These are phyloP conservation scores for Sextonia rubra DNA, from an alignment of 164 flowering plant genomes.

Conservation along the genomic window DNA sequence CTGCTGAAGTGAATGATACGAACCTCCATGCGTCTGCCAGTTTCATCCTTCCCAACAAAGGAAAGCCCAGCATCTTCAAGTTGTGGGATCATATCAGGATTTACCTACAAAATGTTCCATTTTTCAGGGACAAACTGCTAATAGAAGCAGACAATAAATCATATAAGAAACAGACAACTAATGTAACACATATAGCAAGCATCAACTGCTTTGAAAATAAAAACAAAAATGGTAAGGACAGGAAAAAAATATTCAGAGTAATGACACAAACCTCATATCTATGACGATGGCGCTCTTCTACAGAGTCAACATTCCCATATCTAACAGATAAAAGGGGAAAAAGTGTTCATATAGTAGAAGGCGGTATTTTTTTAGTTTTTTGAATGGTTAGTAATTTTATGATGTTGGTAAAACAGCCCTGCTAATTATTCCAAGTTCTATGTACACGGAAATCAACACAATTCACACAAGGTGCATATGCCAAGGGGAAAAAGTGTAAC, in stretches of 20 bases:
- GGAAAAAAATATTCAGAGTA: neutral
- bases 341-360: neutral
- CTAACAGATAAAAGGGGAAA: conserved; percentile 24
- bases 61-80: conserved; percentile 78
- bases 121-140: neutral
- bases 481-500: too few species aligned
- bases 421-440: too few species aligned
- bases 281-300: conserved; percentile 97
- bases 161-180: neutral
- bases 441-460: too few species aligned
- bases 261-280: conserved; percentile 72
- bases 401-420: too few species aligned
- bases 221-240: neutral
- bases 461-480: too few species aligned
- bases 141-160: neutral
- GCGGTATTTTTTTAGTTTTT: too few species aligned
- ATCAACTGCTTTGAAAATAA: neutral
- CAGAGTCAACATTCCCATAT: conserved; percentile 64
- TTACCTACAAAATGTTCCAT: conserved; percentile 44
- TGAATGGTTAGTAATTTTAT: too few species aligned
- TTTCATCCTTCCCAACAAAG: conserved; percentile 88
- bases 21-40: conserved; percentile 87
- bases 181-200: neutral
- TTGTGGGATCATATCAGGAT: conserved; percentile 65
- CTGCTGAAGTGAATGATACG: neutral